Evolutionary conservation across 2,329 filamentous ascomycete genomes (phyloP).

Genomic region (Ceratocystis destructans): DNA sequence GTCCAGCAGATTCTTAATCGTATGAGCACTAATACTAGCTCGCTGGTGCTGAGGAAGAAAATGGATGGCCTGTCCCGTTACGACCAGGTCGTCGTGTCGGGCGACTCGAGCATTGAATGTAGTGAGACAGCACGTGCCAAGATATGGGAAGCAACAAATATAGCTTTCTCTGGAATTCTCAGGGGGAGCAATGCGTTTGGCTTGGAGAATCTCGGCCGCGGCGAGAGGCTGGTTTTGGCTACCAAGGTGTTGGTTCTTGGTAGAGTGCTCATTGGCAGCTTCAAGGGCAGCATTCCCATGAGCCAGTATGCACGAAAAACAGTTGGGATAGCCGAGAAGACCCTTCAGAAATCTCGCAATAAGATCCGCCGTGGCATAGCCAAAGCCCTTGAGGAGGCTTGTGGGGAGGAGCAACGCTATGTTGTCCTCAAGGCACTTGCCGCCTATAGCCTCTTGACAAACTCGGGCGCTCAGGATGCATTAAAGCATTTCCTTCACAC

Average conservation of each 20-base stretch:
- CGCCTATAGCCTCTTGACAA: constrained; percentile 71
- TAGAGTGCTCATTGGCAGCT: constrained; percentile 58
- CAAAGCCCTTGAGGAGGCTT: constrained; percentile 50
- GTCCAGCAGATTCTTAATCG: constrained; percentile 58
- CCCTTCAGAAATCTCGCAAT: constrained; percentile 46
- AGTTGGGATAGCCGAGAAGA: constrained; percentile 50
- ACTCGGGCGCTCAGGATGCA: constrained; percentile 64
- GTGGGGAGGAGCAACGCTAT: constrained; percentile 34
- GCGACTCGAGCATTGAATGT: constrained; percentile 22
- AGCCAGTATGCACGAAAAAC: constrained; percentile 27
- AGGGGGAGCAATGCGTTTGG: constrained; percentile 27
- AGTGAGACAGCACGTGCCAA: constrained; percentile 32
- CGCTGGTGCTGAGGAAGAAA: constrained; percentile 54
- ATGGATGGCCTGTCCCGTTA: constrained; percentile 42
- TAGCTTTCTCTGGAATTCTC: constrained; percentile 37
- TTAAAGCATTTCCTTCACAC: constrained; percentile 65
- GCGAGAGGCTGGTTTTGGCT: constrained; percentile 40
- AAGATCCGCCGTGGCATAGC: constrained; percentile 56
- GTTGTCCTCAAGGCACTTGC: constrained; percentile 60
- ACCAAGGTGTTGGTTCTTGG: constrained; percentile 65
- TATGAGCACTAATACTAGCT: constrained; percentile 67
- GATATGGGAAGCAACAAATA: constrained; percentile 39
- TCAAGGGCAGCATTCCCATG: constrained; percentile 36
- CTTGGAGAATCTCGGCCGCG: constrained; percentile 27
- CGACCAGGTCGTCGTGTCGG: constrained; percentile 23